Percentiles rank a stretch among this genome's conserved stretches.
Conservation (phyloP, 768 basidiomycete genomes). For the Amanita rubescens region DNA sequence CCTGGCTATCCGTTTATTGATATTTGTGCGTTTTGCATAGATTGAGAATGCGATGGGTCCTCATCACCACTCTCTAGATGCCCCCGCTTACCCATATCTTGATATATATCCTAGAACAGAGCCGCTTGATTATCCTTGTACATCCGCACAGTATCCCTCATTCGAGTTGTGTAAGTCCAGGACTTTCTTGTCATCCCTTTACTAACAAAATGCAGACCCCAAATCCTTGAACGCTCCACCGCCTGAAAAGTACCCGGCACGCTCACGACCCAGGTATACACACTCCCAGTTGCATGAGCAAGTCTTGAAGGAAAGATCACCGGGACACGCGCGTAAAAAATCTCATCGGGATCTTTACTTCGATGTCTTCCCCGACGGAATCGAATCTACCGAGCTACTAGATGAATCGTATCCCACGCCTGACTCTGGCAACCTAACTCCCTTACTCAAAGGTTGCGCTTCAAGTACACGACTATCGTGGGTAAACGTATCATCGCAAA, state of each 20-base stretch:
- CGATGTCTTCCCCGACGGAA: conserved; percentile 22
- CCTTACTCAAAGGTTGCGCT: background rate
- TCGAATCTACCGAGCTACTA: conserved; percentile 10
- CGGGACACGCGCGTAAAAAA: conserved; percentile 1
- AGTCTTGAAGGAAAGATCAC: conserved; percentile 27
- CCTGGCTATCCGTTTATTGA: conserved; percentile 25
- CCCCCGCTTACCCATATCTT: conserved; percentile 14
- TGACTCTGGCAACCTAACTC: background rate
- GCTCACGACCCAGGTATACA: conserved; percentile 17
- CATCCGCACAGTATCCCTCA: conserved; percentile 4
- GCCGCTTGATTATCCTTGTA: background rate
- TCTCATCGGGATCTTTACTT: conserved; percentile 29
- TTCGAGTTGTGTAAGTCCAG: conserved; percentile 9
- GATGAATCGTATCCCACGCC: background rate
- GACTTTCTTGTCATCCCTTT: background rate
- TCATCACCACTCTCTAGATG: conserved; percentile 6
- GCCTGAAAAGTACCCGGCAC: background rate
- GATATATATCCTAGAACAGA: conserved; percentile 16
- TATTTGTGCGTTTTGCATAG: conserved; percentile 20
- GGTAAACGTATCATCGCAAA: background rate
- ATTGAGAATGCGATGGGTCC: background rate
- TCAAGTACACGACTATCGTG: background rate
- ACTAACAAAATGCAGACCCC: background rate
- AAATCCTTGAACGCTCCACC: background rate
- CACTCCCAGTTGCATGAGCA: conserved; percentile 28